Base-by-base conservation (phyloP, 2,329 filamentous ascomycete species). In the Hymenoscyphus scutula region DNA sequence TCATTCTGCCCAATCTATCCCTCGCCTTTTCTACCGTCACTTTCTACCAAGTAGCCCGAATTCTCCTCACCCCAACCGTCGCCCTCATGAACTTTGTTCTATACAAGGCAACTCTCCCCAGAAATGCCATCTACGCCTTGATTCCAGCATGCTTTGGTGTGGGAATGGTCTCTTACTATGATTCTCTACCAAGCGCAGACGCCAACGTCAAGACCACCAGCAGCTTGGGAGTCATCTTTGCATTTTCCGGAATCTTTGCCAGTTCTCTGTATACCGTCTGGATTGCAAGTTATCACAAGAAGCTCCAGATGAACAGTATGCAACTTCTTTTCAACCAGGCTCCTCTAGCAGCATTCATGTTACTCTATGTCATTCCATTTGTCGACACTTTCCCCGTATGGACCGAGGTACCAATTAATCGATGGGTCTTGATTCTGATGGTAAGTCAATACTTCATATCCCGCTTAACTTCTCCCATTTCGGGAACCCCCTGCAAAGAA, bases 281-380 rank as follows among this genome's bases (percentile, higher is more conserved):
- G 85, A 88, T 89, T 70, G 81, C 83, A 58, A 82, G 81, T 70
- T 89, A 86, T 71, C 85, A 89, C 73, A 81, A 84, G 65, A 87
- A 84, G 74, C 79, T 89, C 25, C 80, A 86, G 64, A 85, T 89
- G 77, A 83, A 81, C 67, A 89, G 85, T 74, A 87, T 88, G 82
- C 88, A 90, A 76, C 77, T 90, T 34, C 79, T 90, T 11, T 84
- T 85, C 76, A 89, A 88, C 74, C 87, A 89, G 74, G 84, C 87
- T 1, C 86, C 87, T 1, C 77, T 88, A 1, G 84, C 85, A 25
- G 82, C 83, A 1, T 79, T 87, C 64, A 74, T 89, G 66, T 79
- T 90, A 59, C 79, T 89, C 30, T 89, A 88, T 68, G 81, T 83
- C 38, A 87, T 89, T 64, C 87, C 86, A 0, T 88, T 89, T 69